Conservation (phyloP, 306 rosid genomes). For the Adenanthera pavonina region DNA sequence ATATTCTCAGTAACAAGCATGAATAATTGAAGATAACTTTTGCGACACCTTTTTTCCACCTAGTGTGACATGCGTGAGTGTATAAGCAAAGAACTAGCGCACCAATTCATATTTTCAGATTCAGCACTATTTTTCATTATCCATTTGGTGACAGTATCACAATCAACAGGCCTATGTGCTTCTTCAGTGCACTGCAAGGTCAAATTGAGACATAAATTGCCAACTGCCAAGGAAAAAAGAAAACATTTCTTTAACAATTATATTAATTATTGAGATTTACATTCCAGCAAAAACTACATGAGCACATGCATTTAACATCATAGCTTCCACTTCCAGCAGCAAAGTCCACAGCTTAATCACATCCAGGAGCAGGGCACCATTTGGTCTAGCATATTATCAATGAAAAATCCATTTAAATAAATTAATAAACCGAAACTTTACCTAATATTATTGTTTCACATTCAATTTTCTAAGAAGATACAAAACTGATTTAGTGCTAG, state of each 20-base stretch:
- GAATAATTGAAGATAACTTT: not conserved
- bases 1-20: not conserved
- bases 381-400: constrained; percentile 46
- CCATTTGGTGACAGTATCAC: constrained; percentile 72
- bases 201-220: constrained; percentile 1
- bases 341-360: constrained; percentile 74
- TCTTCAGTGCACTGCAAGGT: constrained; percentile 58
- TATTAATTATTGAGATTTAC: constrained; percentile 9
- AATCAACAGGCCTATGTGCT: constrained; percentile 80
- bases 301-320: constrained; percentile 73
- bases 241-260: not conserved
- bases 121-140: constrained; percentile 74
- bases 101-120: constrained; percentile 74
- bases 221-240: constrained; percentile 1
- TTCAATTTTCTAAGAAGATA: not conserved
- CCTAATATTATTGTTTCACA: not conserved
- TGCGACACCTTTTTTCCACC: not conserved
- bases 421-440: not conserved
- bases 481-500: not conserved
- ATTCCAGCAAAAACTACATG: constrained; percentile 76
- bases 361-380: constrained; percentile 84
- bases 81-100: not conserved
- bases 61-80: not conserved
- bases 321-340: constrained; percentile 67
- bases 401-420: not conserved